Conservation (phyloP, 495 filamentous ascomycete genomes). For the Aspergillus olivimuriae region DNA sequence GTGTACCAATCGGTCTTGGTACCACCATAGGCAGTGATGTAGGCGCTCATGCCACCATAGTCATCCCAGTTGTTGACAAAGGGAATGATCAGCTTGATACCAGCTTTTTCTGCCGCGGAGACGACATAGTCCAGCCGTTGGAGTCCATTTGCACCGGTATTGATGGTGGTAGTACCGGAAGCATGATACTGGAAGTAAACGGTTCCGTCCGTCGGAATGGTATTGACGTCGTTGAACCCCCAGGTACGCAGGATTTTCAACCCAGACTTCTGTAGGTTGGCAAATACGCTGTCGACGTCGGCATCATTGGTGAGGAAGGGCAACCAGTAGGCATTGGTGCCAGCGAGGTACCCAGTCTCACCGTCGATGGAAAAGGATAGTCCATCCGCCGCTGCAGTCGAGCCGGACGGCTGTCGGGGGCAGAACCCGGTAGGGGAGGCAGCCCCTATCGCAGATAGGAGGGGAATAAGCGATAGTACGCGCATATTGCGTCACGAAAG, state of each 20-base stretch:
- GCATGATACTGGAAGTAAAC: constrained; percentile 56
- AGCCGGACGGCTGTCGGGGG: too few species aligned
- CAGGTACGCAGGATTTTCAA: constrained; percentile 63
- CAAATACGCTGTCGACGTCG: constrained; percentile 51
- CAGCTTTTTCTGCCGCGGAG: constrained; percentile 46
- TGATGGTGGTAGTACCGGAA: constrained; percentile 50
- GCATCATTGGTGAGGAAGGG: constrained; percentile 54
- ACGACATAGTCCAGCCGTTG: constrained; percentile 63
- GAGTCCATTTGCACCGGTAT: constrained; percentile 60
- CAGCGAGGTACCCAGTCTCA: constrained; percentile 54
- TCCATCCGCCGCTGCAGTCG: constrained; percentile 25
- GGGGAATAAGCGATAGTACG: too few species aligned
- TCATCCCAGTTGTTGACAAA: constrained; percentile 41
- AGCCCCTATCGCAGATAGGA: too few species aligned
- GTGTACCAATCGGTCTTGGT: constrained; percentile 50
- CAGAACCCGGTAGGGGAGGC: too few species aligned
- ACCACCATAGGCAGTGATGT: constrained; percentile 58
- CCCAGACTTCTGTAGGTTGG: constrained; percentile 42
- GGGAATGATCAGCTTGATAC: constrained; percentile 54
- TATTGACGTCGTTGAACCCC: constrained; percentile 62
- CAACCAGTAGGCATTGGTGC: constrained; percentile 73
- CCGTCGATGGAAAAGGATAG: constrained; percentile 57
- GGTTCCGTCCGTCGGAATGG: constrained; percentile 34
- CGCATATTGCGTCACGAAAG: too few species aligned
- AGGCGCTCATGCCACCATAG: constrained; percentile 39